A percentile compares a stretch with the other conserved stretches of the same genome.
Conservation (phyloP, 2,329 filamentous ascomycete species). For the Fusarium praegraminearum region DNA sequence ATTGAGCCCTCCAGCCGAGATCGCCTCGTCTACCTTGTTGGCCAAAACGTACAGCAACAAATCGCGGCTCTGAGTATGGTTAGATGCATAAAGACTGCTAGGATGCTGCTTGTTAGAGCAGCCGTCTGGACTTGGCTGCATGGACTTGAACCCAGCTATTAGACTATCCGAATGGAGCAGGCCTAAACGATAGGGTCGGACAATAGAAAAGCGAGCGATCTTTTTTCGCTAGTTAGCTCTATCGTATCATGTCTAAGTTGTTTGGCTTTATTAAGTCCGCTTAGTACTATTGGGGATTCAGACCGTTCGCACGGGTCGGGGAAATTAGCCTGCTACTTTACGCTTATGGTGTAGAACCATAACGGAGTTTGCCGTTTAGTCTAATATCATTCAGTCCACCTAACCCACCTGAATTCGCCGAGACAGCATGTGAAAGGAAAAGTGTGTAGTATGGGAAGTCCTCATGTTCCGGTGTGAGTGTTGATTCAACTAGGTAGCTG, state of each 20-base stretch:
- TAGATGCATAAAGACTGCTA: neutral
- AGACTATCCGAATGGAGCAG: neutral
- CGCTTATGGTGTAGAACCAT: slow-evolving; percentile 1
- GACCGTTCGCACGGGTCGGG: slow-evolving; percentile 3
- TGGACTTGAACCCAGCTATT: neutral
- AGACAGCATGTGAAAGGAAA: slow-evolving; percentile 3
- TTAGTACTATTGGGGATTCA: slow-evolving; percentile 2
- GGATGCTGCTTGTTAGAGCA: neutral
- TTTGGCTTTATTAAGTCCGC: neutral
- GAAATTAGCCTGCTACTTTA: slow-evolving; percentile 9
- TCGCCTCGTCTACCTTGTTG: neutral
- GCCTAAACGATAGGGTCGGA: neutral
- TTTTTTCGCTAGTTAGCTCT: neutral
- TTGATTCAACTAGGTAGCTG: neutral
- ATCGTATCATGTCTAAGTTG: neutral
- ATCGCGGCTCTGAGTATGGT: neutral
- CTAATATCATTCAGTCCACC: neutral
- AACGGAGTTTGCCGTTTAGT: neutral
- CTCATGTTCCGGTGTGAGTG: neutral
- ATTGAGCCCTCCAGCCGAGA: slow-evolving; percentile 17
- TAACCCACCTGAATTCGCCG: slow-evolving; percentile 19
- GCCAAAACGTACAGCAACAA: neutral
- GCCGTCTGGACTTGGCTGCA: neutral
- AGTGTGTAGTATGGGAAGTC: neutral
- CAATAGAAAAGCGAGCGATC: neutral